phyloP scores from a whole-genome alignment of 2,329 filamentous ascomycete genomes.

The Talaromyces albobiverticillius region DNA sequence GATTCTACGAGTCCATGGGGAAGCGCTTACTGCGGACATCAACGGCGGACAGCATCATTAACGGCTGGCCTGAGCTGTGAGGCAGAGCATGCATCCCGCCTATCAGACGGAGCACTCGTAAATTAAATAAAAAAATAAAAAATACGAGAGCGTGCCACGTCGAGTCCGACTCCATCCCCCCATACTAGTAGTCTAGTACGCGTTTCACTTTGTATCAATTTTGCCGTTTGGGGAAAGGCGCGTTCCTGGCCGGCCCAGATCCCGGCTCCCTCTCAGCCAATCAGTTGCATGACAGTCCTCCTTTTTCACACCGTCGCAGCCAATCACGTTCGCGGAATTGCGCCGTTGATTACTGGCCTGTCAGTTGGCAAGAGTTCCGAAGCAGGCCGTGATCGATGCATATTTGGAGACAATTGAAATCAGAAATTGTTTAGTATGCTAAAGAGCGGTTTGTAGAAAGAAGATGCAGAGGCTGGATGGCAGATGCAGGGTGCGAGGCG shows the following conservation, averaged over 20 bases:
- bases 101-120: neutral
- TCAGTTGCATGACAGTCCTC: neutral
- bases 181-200: no score
- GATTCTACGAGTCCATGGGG: no score
- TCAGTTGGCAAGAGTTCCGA: no score
- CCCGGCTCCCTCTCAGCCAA: conserved; percentile 3
- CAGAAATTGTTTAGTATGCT: no score
- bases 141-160: neutral
- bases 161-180: no score
- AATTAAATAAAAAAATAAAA: neutral
- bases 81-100: neutral
- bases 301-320: neutral
- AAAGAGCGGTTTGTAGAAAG: no score
- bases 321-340: neutral
- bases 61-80: neutral
- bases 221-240: conserved; percentile 4
- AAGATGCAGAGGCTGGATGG: no score
- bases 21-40: no score
- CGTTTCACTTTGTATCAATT: conserved; percentile 10
- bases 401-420: no score
- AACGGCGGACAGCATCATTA: no score
- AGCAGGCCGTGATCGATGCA: no score
- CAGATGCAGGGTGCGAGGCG: no score
- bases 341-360: neutral
- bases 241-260: neutral